Conservation (phyloP, 2,329 filamentous ascomycete species). For the Cladorrhinum sp. region DNA sequence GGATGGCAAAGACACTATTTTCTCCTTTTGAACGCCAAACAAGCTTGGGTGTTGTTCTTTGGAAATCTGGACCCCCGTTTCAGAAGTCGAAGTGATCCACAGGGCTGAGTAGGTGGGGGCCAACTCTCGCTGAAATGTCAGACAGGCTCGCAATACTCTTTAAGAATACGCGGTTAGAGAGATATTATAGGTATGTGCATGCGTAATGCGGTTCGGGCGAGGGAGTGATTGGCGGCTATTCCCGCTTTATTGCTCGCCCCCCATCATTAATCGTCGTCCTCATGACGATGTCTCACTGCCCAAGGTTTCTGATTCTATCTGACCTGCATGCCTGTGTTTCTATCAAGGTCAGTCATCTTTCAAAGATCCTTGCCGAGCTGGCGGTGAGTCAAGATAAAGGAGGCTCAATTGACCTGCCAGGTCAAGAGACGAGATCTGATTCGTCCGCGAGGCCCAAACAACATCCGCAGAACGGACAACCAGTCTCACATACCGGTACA, state of each 20-base stretch:
- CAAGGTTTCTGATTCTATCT: background rate
- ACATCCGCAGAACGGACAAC: background rate
- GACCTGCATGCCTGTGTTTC: background rate
- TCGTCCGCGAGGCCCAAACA: background rate
- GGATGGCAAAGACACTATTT: background rate
- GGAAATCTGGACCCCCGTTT: background rate
- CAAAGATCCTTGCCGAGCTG: background rate
- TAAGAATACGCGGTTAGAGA: background rate
- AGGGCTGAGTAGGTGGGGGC: slow-evolving; percentile 5
- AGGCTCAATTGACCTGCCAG: background rate
- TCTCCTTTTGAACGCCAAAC: background rate
- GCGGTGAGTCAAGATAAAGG: background rate
- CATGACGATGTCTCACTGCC: background rate
- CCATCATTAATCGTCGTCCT: background rate
- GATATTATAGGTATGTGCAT: background rate
- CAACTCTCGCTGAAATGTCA: background rate
- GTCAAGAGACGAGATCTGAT: background rate
- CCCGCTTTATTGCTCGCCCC: background rate
- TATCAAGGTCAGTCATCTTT: background rate
- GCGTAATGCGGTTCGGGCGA: background rate
- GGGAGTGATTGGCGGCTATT: background rate
- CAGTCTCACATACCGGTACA: background rate
- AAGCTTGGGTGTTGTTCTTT: background rate
- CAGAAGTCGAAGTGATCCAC: background rate
- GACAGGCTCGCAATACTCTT: background rate